Evolutionary conservation across 257 asterid species (phyloP), one percentile per base, ranked within the genome.

Genomic region (Mentha longifolia): DNA sequence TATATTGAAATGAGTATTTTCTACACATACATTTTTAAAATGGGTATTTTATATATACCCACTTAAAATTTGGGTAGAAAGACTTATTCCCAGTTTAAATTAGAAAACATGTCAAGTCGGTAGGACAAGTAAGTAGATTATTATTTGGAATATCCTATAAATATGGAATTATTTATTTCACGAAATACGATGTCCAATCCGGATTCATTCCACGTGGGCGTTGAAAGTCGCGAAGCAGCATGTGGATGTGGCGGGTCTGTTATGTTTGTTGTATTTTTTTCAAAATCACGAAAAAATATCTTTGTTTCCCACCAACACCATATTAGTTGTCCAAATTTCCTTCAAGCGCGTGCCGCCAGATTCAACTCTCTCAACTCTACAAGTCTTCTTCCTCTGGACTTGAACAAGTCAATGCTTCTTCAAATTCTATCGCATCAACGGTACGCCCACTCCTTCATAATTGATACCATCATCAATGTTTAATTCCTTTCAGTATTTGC

Each of bases 231-330:
- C 2, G 55, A 58, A 46, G 74, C 35, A 57, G 58, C 59, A 28
- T 51, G 52, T 61, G 52, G 0, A 22, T 22, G 25, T 22, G 25
- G 25, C 25, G 25, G 25, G 25, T 22, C 25, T 22, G 45, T 67
- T 49, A 7, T 28, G 22, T 12, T 43, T 41, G 58, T 15, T 56
- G 37, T 71, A 56, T 50, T 65, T 72, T 72, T 42, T 5, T 20
- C 35, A 66, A 77, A 77, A 51, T 46, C 43, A 22, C 13, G n/a
- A 14, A 28, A 22, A 39, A 64, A 65, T 59, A 47, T 61, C 56
- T 41, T 13, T 12, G n/a, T 64, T 81, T 81, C 85, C 75, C 82
- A 81, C 80, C 79, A 64, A 42, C 13, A 42, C 47, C 10, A 56
- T 11, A 57, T 25, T n/a, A 61, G 9, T 5, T 35, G 30, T 17